A percentile compares a stretch with the other conserved stretches of the same genome.
These are phyloP conservation scores for Kuraishia ogatae DNA, from an alignment of 805 yeast genomes.

Conservation along the genomic window DNA sequence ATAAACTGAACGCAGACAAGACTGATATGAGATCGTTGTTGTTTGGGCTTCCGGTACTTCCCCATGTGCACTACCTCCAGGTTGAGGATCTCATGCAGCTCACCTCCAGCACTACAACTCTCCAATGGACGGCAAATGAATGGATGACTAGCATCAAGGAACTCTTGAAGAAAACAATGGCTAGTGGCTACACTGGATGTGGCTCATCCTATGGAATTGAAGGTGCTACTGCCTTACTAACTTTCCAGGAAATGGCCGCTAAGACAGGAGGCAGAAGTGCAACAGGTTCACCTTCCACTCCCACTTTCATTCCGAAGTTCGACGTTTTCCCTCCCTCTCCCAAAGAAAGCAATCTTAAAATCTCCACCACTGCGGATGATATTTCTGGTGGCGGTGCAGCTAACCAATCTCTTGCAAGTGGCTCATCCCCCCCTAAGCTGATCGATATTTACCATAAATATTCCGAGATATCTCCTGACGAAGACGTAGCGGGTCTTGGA, in stretches of 20 bases:
- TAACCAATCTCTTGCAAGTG: neutral
- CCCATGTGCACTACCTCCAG: conserved; percentile 64
- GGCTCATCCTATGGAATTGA: conserved; percentile 58
- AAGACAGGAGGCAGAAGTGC: conserved; percentile 7
- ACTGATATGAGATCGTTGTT: conserved; percentile 54
- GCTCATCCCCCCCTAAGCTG: conserved; percentile 13
- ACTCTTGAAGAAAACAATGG: conserved; percentile 41
- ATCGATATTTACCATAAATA: conserved; percentile 23
- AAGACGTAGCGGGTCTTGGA: neutral
- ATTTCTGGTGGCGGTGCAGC: neutral
- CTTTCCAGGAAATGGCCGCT: neutral
- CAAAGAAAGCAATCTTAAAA: neutral
- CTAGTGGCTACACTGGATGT: conserved; percentile 65
- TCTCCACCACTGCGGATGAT: neutral
- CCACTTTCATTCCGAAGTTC: conserved; percentile 23
- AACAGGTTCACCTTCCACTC: conserved; percentile 25
- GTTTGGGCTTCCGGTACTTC: conserved; percentile 79
- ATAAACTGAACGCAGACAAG: conserved; percentile 67
- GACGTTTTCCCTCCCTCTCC: neutral
- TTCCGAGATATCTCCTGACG: neutral
- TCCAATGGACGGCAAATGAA: conserved; percentile 44
- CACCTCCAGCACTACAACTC: conserved; percentile 21
- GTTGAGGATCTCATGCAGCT: conserved; percentile 48
- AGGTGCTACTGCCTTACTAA: conserved; percentile 35
- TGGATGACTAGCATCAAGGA: conserved; percentile 55